A percentile compares a stretch with the other conserved stretches of the same genome.
phyloP scores from a whole-genome alignment of 805 yeast species.

The Metschnikowia sp. region DNA sequence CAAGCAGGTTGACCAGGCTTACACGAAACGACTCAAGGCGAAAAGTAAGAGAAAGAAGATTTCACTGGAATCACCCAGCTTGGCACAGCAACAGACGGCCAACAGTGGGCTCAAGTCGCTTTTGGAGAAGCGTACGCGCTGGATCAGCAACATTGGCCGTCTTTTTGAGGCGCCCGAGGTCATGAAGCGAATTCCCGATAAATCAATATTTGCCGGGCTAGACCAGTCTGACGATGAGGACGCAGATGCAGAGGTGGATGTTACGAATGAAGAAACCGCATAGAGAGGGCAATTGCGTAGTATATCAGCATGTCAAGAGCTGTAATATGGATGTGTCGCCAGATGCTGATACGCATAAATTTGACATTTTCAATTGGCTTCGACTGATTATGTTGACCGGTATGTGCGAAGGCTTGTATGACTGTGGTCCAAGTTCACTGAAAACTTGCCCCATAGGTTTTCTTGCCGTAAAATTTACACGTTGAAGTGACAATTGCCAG shows the following conservation, averaged over 20 bases:
- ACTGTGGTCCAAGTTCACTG: no score
- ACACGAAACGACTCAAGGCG: conserved; percentile 74
- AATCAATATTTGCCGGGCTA: conserved; percentile 48
- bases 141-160: conserved; percentile 90
- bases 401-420: no score
- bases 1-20: conserved; percentile 95
- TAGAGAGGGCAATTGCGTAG: not conserved
- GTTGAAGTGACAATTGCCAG: no score
- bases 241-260: conserved; percentile 30
- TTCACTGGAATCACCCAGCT: conserved; percentile 20
- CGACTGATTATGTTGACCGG: no score
- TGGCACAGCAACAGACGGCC: conserved; percentile 62
- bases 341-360: no score
- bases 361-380: no score
- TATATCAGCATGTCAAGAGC: no score
- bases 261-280: conserved; percentile 14
- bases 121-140: conserved; percentile 79
- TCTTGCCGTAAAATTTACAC: no score
- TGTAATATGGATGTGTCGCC: no score
- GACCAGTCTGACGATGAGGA: conserved; percentile 32
- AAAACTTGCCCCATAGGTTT: no score
- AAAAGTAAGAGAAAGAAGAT: conserved; percentile 62
- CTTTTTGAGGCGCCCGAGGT: conserved; percentile 63
- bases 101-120: conserved; percentile 75
- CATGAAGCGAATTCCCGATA: conserved; percentile 74